Evolutionary conservation across 2,329 filamentous ascomycete species (phyloP).

Genomic region (Sporothrix protearum): DNA sequence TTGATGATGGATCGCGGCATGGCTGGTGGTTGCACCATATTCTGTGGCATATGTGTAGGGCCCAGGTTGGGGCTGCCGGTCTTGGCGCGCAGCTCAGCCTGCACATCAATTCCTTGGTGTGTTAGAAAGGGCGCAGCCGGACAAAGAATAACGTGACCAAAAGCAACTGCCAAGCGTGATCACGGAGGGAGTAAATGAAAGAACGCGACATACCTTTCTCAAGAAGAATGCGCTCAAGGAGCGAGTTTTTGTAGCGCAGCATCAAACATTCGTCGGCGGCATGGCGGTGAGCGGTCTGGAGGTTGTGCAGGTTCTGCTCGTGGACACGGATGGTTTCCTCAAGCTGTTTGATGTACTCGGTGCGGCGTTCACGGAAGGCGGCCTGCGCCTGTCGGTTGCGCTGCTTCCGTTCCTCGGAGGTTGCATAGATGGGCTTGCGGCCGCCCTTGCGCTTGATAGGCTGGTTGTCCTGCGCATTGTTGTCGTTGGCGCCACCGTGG

Average conservation of each 20-base stretch:
- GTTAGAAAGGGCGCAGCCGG: neutral
- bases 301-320: conserved; percentile 85
- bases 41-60: conserved; percentile 64
- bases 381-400: conserved; percentile 95
- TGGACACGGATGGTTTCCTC: conserved; percentile 97
- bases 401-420: conserved; percentile 97
- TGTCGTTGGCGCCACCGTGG: conserved; percentile 33
- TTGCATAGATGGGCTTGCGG: conserved; percentile 98
- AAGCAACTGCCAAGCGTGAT: neutral
- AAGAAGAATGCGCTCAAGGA: conserved; percentile 88
- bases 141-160: neutral
- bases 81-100: conserved; percentile 90
- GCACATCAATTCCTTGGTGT: conserved; percentile 81
- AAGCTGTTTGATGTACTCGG: conserved; percentile 98
- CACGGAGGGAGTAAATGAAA: neutral
- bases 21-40: conserved; percentile 67
- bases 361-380: conserved; percentile 91
- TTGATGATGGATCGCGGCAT: conserved; percentile 79
- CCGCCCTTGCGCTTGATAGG: conserved; percentile 95
- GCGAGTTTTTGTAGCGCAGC: conserved; percentile 96
- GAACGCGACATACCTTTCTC: conserved; percentile 70
- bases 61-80: conserved; percentile 79
- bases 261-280: conserved; percentile 96
- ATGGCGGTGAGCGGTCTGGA: conserved; percentile 90
- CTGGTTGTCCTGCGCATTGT: conserved; percentile 49